Evolutionary conservation across 352 stramenopile genomes (phyloP), one percentile per base, ranked within the genome.

Genomic region (Phytophthora vignae): DNA sequence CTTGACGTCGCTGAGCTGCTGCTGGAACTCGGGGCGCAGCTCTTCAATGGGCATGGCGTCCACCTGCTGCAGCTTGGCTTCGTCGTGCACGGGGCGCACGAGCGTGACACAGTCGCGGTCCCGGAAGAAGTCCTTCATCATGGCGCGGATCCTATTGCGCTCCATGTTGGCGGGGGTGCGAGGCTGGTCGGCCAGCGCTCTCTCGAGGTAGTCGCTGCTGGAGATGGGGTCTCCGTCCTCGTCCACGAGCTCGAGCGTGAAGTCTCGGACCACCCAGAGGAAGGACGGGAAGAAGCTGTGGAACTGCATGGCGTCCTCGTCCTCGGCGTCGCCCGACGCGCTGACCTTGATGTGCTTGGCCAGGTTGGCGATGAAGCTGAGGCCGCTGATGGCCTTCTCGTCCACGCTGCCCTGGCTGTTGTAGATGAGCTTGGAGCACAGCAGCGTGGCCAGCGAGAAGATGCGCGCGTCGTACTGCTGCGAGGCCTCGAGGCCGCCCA

Each of bases 281-380:
- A 97, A 97, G 10, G 84, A 93, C 56, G 91, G 91, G 69, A 97
- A 96, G 67, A 96, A 96, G 44, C 81, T 85, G 74, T 92, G 85
- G 53, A 95, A 90, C 71, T 94, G 83, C 77, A 82, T 84, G 21
- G 87, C 77, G 42, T 94, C 84, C 40, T 90, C 83, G 50, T 90
- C 78, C 25, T 74, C 74, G 14, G 50, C 60, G 38, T 56, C 66
- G 6, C 63, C 54, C 14, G 92, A 83, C 1, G 84, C 75, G 52
- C 76, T 88, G 33, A 96, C 70, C 38, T 93, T 90, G 73, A 97
- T 95, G 68, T 95, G 84, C 58, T 95, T 95, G 60, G 87, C 83
- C 33, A 97, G 70, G 70, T 96, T 96, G 9, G 87, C 90, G 62
- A 97, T 94, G 73, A 97, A 96, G 27, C 86, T 93, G 4, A 97